A percentile compares a stretch with the other conserved stretches of the same genome.
Evolutionary conservation across 495 filamentous ascomycete species (phyloP).

Genomic region (Lophiotrema nucula): DNA sequence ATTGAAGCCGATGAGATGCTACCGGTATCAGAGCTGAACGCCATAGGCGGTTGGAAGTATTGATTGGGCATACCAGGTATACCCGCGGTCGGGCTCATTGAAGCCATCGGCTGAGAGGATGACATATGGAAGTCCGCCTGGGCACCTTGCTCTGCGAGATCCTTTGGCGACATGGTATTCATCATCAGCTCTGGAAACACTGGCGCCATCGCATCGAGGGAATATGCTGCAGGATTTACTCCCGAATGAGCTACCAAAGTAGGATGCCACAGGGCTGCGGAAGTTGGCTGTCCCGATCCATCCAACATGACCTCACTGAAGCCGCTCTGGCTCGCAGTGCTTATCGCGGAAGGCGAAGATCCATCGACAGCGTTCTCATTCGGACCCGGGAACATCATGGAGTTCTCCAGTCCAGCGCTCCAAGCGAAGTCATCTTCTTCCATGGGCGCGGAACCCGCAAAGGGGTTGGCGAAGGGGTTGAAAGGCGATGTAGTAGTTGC

Average conservation of each 20-base stretch:
- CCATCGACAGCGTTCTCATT: conserved; percentile 82
- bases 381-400: conserved; percentile 65
- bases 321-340: conserved; percentile 85
- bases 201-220: conserved; percentile 52
- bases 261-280: conserved; percentile 64
- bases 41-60: conserved; percentile 50
- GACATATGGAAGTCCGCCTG: conserved; percentile 38
- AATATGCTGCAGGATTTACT: conserved; percentile 60
- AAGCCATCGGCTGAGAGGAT: conserved; percentile 24
- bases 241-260: conserved; percentile 61
- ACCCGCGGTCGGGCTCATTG: conserved; percentile 30
- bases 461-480: conserved; percentile 59
- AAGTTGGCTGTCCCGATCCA: conserved; percentile 56
- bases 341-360: conserved; percentile 92
- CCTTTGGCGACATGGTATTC: conserved; percentile 34
- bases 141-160: conserved; percentile 32
- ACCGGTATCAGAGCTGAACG: conserved; percentile 62
- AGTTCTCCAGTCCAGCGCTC: conserved; percentile 78
- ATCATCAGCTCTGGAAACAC: conserved; percentile 38
- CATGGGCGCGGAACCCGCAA: conserved; percentile 50
- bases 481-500: conserved; percentile 73
- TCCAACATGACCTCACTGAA: conserved; percentile 93
- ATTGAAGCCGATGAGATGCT: conserved; percentile 58
- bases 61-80: conserved; percentile 42
- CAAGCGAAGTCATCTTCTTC: conserved; percentile 84